Evolutionary conservation across 257 asterid species (phyloP), one percentile per base, ranked within the genome.

Genomic region (Verbena officinalis): DNA sequence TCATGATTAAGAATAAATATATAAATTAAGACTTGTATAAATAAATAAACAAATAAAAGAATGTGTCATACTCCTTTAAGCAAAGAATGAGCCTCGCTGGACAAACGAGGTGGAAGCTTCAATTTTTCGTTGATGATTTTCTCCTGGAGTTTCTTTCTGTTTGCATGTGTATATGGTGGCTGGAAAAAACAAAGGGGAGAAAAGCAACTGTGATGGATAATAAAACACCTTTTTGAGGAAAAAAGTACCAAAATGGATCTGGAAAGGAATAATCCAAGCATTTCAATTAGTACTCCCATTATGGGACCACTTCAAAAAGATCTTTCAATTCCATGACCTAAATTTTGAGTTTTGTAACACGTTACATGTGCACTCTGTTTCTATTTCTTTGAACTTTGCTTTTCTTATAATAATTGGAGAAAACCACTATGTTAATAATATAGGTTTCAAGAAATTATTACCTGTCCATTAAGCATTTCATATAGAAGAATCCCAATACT

Each of bases 401-500:
- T 16, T 56, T 42, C 42, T 60, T 19, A n/a, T 58, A 40, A 33
- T 13, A 16, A 19, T 34, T 21, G 9, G 24, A 36, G 49, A 20
- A 30, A 24, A 23, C 22, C 20, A 23, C 9, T 49, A 42, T 46
- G 12, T 67, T 13, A 51, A 10, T 22, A 43, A 24, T 16, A 5
- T 27, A 49, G 33, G 57, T 33, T 49, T 55, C 46, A 49, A 45
- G 59, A 44, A 27, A 27, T 5, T 24, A 48, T 64, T 78, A 91
- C 98, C 98, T 91, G 73, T 72, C 98, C 98, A 58, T 75, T 83
- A 36, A 91, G 85, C 98, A 91, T 91, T 80, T 91, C 98, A 75
- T 76, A 91, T 77, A 91, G 52, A 73, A 91, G 98, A 57, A 91
- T 81, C 67, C 98, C 98, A 39, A 84, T 68, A 14, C 98, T 91